Conservation (phyloP, 768 basidiomycete genomes). For the Strobilomyces dryophilus region DNA sequence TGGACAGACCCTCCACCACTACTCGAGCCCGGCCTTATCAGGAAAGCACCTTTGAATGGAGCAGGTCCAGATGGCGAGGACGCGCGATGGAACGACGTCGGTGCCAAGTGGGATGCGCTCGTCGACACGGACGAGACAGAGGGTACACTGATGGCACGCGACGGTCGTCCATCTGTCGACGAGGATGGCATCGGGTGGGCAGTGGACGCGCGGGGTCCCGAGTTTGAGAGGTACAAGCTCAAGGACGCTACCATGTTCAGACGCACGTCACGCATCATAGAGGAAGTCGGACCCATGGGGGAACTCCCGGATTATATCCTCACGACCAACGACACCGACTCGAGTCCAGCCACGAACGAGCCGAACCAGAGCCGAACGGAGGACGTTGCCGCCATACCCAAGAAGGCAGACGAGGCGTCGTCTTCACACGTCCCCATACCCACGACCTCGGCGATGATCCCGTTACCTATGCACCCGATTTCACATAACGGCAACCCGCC, state of each 20-base stretch:
- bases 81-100: conserved; percentile 48
- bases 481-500: conserved; percentile 9
- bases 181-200: conserved; percentile 52
- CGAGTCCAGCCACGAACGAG: neutral
- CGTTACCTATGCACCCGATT: conserved; percentile 6
- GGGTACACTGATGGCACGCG: conserved; percentile 2
- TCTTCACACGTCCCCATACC: conserved; percentile 3
- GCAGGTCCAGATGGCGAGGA: conserved; percentile 26
- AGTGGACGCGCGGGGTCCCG: conserved; percentile 39
- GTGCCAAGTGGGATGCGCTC: conserved; percentile 51
- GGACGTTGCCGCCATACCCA: neutral
- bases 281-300: conserved; percentile 43
- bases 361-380: neutral
- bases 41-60: conserved; percentile 36
- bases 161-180: neutral
- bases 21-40: conserved; percentile 55
- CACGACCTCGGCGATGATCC: neutral
- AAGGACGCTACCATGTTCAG: conserved; percentile 7
- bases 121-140: conserved; percentile 24
- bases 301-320: conserved; percentile 35
- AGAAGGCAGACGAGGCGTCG: conserved; percentile 8
- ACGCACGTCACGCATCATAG: conserved; percentile 23
- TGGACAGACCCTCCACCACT: conserved; percentile 63
- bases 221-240: conserved; percentile 24
- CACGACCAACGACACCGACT: neutral